Evolutionary conservation across 768 basidiomycete genomes (phyloP), one percentile per base, ranked within the genome.

Genomic region (Tubosaeta sp.): DNA sequence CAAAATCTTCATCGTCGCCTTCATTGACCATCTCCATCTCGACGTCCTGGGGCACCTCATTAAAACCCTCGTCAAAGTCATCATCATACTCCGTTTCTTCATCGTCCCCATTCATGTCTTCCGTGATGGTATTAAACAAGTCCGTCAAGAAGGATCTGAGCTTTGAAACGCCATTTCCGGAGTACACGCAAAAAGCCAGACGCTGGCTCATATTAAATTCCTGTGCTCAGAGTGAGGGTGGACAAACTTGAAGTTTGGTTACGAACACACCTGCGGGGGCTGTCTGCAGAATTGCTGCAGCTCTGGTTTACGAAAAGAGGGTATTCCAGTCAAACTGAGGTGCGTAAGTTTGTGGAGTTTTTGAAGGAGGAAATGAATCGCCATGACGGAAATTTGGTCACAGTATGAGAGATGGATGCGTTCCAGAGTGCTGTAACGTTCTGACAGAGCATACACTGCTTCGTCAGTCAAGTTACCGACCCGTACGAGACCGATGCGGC

Each of bases 371-470:
- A 87, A 91, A 62, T 94, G 88, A 44, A 98, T 82, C 16, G 94
- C 94, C 73, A 86, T 80, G 59, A 97, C 90, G 6, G 89, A 84
- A 49, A 99, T 87, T 62, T 94, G 90, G 66, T 96, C 92, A 68
- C 96, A 99, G 65, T 98, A 97, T 3, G 93, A 96, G 44, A 99
- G 75, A 70, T 99, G 96, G 19, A 99, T 92, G 35, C 96, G 86
- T 66, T 99, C 96, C 21, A 98, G 77, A 9, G 91, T 87, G 25
- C 83, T 81, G 60, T 90, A 84, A 14, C 92, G 82, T 54, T 92
- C 88, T 9, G 84, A 90, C 10, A 99, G 80, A 1, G 94, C 79
- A 64, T 88, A 89, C 29, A 98, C 84, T 2, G 92, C 92, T 60
- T 95, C 84, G 64, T 99, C 96, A 11, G 96, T 99, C 49, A 99